These are phyloP conservation scores for Phytophthora brassicae DNA, from an alignment of 352 stramenopile genomes.

Conservation along the genomic window DNA sequence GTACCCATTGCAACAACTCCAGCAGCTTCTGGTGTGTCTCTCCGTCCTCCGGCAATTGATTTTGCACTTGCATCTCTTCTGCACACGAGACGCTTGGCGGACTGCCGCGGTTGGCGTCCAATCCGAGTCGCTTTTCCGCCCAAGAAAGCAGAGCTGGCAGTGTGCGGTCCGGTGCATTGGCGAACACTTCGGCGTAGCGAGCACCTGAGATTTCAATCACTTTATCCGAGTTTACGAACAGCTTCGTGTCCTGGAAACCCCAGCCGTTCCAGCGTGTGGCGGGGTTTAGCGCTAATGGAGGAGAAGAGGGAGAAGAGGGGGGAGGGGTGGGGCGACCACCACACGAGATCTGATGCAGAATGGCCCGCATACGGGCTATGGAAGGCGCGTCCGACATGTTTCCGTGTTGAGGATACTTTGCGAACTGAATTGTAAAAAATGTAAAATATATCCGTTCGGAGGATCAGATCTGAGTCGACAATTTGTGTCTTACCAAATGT, in stretches of 20 bases:
- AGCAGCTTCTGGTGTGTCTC: slow-evolving; percentile 23
- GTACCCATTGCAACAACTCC: slow-evolving; percentile 33
- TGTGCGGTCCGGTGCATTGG: slow-evolving; percentile 39
- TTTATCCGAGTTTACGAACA: slow-evolving; percentile 60
- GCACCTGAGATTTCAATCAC: slow-evolving; percentile 62
- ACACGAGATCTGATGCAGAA: slow-evolving; percentile 44
- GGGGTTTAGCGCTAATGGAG: slow-evolving; percentile 28
- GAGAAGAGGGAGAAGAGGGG: slow-evolving; percentile 1
- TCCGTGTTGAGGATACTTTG: slow-evolving; percentile 4
- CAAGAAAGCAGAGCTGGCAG: slow-evolving; percentile 56
- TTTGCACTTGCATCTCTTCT: slow-evolving; percentile 38
- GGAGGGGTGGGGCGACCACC: not conserved
- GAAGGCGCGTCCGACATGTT: slow-evolving; percentile 36
- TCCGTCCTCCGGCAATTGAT: slow-evolving; percentile 17
- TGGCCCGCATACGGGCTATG: slow-evolving; percentile 53
- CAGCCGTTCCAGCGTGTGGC: slow-evolving; percentile 74
- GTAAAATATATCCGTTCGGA: not conserved
- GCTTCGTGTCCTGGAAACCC: slow-evolving; percentile 70
- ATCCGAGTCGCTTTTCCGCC: slow-evolving; percentile 56
- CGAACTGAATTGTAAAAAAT: slow-evolving; percentile 13
- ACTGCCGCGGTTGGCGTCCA: slow-evolving; percentile 45
- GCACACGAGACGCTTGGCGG: slow-evolving; percentile 32
- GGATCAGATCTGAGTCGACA: not conserved
- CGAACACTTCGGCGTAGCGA: slow-evolving; percentile 70
- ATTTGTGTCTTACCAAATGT: no score